Conservation (phyloP, 129 eudicot genomes). For the carrot (Daucus carota) region DH1_v3.0 NC_030385.2:27776501-27777000, state of each 20-base stretch:
- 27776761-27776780: constrained; percentile 50
- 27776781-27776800: constrained; percentile 93
- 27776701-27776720: not conserved
- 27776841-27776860: not conserved
- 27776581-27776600: not conserved
- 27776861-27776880: not conserved
- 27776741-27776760: constrained; percentile 13
- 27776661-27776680: not conserved
- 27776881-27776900: not conserved
- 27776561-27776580: not conserved
- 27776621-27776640: not conserved
- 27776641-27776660: not conserved
- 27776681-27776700: not conserved
- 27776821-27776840: constrained; percentile 42
- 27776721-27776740: not conserved
- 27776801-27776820: constrained; percentile 23
- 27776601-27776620: not conserved
- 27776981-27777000: constrained; percentile 41
- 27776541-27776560: constrained; percentile 1
- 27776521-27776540: constrained; percentile 10
- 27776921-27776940: constrained; percentile 32
- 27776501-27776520: constrained; percentile 22
- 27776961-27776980: constrained; percentile 41
- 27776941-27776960: not conserved
- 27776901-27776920: constrained; percentile 11